Base-by-base conservation (phyloP, 1,139 yeast species). In the Geotrichum histeridarum region DNA sequence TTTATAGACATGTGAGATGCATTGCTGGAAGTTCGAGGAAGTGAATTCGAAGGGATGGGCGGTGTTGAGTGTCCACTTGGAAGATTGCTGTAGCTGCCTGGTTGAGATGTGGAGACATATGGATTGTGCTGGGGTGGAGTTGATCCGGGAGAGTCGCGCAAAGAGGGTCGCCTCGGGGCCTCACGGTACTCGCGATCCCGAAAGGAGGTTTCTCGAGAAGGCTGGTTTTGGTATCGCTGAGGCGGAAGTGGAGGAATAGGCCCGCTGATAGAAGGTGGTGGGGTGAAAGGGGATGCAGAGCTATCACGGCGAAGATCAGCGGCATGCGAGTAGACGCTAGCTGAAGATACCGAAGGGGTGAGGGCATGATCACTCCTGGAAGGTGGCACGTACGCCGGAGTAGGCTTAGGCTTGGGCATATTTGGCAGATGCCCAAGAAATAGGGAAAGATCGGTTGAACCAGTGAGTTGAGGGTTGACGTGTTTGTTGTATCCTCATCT, bases 211-310 rank as follows among this genome's bases (percentile, higher is more conserved):
- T 35, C 48, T 9, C 49, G 38, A 15, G 46, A 27, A 5, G 44
- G 48, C 32, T 47, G 54, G 9, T 35, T 31, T 14, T 41, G 42
- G 30, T 42, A 46, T 41, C 32, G 42, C 33, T 48, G 54, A 11
- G 42, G 47, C 12, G 55, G 55, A 15, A 54, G 47, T 6, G 56
- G 51, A 12, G 56, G 56, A 11, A 54, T 50, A 30, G 56, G 56
- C n/a, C 56, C 54, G 35, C 53, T 48, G 11, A 54, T 54, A 37
- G 33, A 47, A 33, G 56, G 44, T 2, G 56, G 37, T 8, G 54
- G 56, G 15, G 56, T 54, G 48, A 54, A 54, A 9, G 48, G 30
- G 12, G 44, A 30, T 15, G 51, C 11, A 32, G 55, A 48, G 15
- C 36, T 42, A 11, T 53, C 55, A 17, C 52, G 33, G n/a, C 51